Conservation (phyloP, 2,329 filamentous ascomycete species). For the Fusarium lyarnte region DNA sequence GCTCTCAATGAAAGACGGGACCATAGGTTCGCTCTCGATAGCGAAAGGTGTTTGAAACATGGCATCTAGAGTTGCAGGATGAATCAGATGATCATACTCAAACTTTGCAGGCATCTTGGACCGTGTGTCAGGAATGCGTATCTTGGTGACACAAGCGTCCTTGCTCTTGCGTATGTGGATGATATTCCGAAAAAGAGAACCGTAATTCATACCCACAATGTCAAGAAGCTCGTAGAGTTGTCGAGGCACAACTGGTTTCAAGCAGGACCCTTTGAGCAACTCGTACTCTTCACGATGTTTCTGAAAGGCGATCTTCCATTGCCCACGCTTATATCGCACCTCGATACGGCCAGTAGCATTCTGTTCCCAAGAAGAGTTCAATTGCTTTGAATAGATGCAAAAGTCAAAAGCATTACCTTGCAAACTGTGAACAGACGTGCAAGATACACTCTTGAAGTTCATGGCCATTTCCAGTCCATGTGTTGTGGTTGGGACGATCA, state of each 20-base stretch:
- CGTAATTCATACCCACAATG: slow-evolving; percentile 62
- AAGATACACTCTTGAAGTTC: slow-evolving; percentile 50
- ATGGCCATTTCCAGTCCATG: slow-evolving; percentile 62
- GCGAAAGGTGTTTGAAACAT: slow-evolving; percentile 64
- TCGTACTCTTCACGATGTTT: slow-evolving; percentile 38
- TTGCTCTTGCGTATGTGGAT: slow-evolving; percentile 46
- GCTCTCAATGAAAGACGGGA: slow-evolving; percentile 57
- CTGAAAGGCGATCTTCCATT: slow-evolving; percentile 30
- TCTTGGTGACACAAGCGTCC: slow-evolving; percentile 49
- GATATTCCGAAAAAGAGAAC: slow-evolving; percentile 61
- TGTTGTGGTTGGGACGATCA: slow-evolving; percentile 58
- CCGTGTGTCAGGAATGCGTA: slow-evolving; percentile 60
- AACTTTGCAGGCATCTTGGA: slow-evolving; percentile 62
- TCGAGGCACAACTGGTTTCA: slow-evolving; percentile 50
- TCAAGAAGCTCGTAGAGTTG: slow-evolving; percentile 63
- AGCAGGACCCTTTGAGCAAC: slow-evolving; percentile 43
- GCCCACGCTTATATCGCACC: slow-evolving; percentile 40
- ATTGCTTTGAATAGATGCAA: slow-evolving; percentile 57
- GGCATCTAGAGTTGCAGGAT: slow-evolving; percentile 66
- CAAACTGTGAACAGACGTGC: not conserved
- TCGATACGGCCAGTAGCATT: slow-evolving; percentile 52
- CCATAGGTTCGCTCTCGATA: slow-evolving; percentile 57
- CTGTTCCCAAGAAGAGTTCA: slow-evolving; percentile 53
- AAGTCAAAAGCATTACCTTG: slow-evolving; percentile 48
- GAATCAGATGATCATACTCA: slow-evolving; percentile 65